Evolutionary conservation across 176 grass and related monocot genomes (phyloP).

Genomic region (Cenchrus americanus): DNA sequence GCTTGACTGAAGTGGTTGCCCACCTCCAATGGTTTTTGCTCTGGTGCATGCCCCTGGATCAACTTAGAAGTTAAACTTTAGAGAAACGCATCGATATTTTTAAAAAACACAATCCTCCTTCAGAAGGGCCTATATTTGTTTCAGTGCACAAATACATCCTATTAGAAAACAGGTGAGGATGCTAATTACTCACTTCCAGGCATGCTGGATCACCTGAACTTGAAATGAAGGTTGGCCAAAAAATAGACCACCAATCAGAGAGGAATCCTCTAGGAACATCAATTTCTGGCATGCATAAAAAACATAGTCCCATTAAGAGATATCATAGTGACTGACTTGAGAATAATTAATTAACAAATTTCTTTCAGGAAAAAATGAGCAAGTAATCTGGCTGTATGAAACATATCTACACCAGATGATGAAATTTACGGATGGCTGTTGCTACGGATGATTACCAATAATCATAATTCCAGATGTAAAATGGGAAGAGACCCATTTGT

Average conservation of each 20-base stretch:
- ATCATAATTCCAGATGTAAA: background rate
- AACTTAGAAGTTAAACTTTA: background rate
- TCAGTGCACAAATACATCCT: background rate
- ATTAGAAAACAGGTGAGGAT: background rate
- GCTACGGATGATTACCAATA: too few species aligned
- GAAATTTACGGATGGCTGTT: too few species aligned
- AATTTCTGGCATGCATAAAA: background rate
- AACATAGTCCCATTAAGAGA: background rate
- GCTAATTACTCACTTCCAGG: constrained; percentile 1
- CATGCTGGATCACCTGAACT: background rate
- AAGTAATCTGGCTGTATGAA: background rate
- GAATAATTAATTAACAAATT: background rate
- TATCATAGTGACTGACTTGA: background rate
- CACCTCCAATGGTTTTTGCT: background rate
- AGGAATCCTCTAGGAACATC: constrained; percentile 2
- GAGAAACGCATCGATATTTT: background rate
- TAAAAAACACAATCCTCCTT: background rate
- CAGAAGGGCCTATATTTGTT: background rate
- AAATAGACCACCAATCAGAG: constrained; percentile 35
- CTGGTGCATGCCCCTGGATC: background rate
- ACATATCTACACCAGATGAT: background rate
- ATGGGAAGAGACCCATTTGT: background rate
- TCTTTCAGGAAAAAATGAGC: background rate
- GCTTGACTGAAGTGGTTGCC: background rate
- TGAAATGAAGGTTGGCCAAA: background rate